Evolutionary conservation across 805 yeast species (phyloP).

Genomic region (Saccharomyces eubayanus): DNA sequence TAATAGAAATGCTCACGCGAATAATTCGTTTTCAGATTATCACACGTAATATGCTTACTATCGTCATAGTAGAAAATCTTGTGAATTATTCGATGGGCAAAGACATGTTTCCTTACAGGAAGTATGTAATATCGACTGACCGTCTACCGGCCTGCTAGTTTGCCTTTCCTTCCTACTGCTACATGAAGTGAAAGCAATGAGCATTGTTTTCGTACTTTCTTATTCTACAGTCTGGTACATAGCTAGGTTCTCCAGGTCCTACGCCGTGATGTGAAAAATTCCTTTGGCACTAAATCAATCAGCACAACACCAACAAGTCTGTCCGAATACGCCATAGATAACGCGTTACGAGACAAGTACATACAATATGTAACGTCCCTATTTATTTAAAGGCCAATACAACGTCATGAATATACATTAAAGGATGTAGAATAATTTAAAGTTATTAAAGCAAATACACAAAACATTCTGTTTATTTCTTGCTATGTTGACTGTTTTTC

Average conservation of each 20-base stretch:
- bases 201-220: no score
- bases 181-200: neutral
- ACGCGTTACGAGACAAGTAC: no score
- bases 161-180: neutral
- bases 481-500: slow-evolving; percentile 8
- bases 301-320: no score
- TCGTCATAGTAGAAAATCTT: neutral
- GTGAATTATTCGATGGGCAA: neutral
- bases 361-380: no score
- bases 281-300: no score
- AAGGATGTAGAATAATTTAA: neutral
- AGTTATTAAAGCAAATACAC: neutral
- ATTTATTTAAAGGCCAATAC: no score
- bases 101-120: neutral
- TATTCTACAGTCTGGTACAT: no score
- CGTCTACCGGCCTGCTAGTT: neutral
- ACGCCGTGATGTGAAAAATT: no score
- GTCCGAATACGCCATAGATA: no score
- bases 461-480: neutral
- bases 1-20: neutral
- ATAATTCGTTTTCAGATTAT: neutral
- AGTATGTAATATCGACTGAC: neutral
- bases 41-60: neutral
- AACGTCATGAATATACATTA: neutral
- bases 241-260: no score